These are phyloP conservation scores for Cystobasidiaceae sp. DNA, from an alignment of 1,284 basidiomycete species.

Conservation along the genomic window DNA sequence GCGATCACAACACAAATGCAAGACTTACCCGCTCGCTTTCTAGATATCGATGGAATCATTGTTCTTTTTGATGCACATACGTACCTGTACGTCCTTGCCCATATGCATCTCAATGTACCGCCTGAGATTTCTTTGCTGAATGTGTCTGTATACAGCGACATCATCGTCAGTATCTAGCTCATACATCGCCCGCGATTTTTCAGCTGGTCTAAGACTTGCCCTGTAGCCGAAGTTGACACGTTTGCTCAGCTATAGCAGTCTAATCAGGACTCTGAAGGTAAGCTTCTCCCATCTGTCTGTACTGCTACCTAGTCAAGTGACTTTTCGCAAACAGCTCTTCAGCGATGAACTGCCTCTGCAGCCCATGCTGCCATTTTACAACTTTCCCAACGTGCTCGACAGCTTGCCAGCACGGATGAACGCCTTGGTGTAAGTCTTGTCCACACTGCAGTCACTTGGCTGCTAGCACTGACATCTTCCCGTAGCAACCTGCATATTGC, in stretches of 20 bases:
- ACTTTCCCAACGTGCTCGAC: conserved; percentile 7
- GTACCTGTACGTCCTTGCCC: not conserved
- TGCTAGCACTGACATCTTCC: not conserved
- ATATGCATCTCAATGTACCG: not conserved
- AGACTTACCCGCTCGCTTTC: not conserved
- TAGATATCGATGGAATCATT: not conserved
- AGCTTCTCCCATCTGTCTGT: too few species aligned
- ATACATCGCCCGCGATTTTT: not conserved
- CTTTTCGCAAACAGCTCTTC: too few species aligned
- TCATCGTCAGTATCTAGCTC: not conserved
- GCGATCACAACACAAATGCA: not conserved
- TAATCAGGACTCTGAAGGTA: not conserved
- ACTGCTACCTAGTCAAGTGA: too few species aligned
- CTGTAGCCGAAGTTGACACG: conserved; percentile 9
- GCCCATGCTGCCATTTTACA: not conserved
- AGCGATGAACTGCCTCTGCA: not conserved
- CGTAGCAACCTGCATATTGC: conserved; percentile 8
- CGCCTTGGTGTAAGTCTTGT: conserved; percentile 3
- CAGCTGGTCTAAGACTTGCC: not conserved
- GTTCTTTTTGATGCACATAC: conserved; percentile 21
- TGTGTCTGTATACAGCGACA: not conserved
- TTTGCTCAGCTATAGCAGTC: not conserved
- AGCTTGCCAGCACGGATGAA: not conserved
- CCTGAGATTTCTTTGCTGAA: not conserved
- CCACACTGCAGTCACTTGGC: not conserved